A percentile compares a stretch with the other conserved stretches of the same genome.
Conservation (phyloP, 371 early-diverging fungal genomes). For the Smittium culicis region DNA sequence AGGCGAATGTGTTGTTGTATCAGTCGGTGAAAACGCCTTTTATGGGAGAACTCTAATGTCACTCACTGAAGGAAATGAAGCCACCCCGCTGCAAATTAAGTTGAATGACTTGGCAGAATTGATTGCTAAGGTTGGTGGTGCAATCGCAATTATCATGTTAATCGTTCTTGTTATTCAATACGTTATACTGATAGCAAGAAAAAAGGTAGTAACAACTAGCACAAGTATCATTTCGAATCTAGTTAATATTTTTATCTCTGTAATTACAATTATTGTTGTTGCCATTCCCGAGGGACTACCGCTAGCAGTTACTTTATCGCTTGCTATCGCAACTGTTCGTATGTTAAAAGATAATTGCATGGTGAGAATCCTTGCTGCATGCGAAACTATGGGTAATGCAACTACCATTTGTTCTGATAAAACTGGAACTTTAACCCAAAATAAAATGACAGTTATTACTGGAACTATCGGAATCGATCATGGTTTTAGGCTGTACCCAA, state of each 20-base stretch:
- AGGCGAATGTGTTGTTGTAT: constrained; percentile 68
- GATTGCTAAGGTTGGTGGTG: constrained; percentile 83
- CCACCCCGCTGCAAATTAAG: constrained; percentile 87
- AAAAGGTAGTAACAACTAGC: constrained; percentile 30
- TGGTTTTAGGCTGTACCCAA: constrained; percentile 32
- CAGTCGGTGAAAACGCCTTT: constrained; percentile 71
- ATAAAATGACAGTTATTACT: constrained; percentile 87
- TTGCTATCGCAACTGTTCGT: constrained; percentile 87
- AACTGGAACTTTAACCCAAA: constrained; percentile 92
- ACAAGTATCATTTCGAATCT: constrained; percentile 44
- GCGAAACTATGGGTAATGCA: constrained; percentile 97
- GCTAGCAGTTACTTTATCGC: constrained; percentile 88
- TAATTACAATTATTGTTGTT: constrained; percentile 84
- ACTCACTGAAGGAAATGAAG: constrained; percentile 53
- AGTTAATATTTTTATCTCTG: constrained; percentile 61
- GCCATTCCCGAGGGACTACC: constrained; percentile 97
- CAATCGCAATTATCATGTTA: constrained; percentile 66
- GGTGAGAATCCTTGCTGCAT: constrained; percentile 83
- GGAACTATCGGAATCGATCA: constrained; percentile 44
- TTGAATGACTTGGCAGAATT: constrained; percentile 70
- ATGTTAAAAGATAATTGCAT: constrained; percentile 91
- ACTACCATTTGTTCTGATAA: constrained; percentile 96
- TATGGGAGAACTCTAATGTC: constrained; percentile 68
- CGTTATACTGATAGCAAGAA: constrained; percentile 46
- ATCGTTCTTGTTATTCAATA: constrained; percentile 65